phyloP scores from a whole-genome alignment of 306 rosid species.

The Casuarina equisetifolia region DNA sequence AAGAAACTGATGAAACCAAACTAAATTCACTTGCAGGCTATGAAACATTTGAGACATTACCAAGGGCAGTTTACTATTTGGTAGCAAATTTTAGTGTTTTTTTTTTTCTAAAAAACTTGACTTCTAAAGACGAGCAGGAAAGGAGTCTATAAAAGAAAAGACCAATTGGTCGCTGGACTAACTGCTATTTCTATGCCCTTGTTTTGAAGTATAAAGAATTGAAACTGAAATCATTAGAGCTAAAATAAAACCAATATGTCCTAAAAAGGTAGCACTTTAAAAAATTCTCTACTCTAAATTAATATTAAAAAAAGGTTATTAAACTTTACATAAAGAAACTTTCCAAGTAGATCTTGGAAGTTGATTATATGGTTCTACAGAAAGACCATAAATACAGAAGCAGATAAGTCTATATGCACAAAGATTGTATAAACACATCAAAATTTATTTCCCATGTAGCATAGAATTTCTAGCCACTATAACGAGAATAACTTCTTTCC shows the following conservation, averaged over 20 bases:
- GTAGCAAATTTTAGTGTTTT: background rate
- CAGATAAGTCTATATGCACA: background rate
- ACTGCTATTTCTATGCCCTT: background rate
- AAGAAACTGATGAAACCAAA: conserved; percentile 12
- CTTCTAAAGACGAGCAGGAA: background rate
- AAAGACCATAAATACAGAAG: background rate
- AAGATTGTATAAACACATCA: background rate
- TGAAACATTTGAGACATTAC: background rate
- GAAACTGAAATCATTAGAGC: background rate
- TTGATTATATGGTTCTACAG: background rate
- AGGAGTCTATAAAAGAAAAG: background rate
- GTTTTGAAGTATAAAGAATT: background rate
- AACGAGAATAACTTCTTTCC: background rate
- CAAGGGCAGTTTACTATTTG: background rate
- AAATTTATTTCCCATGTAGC: background rate
- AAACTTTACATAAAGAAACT: too few species aligned
- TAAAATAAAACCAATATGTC: background rate
- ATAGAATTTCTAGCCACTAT: background rate
- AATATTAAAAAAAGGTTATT: background rate
- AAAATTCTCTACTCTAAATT: background rate
- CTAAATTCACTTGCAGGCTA: background rate
- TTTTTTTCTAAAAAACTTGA: background rate
- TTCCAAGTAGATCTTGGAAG: too few species aligned
- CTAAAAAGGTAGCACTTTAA: background rate
- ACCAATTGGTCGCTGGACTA: background rate